Conservation (phyloP, 208 protist genomes). For the Lotmaria passim region DNA sequence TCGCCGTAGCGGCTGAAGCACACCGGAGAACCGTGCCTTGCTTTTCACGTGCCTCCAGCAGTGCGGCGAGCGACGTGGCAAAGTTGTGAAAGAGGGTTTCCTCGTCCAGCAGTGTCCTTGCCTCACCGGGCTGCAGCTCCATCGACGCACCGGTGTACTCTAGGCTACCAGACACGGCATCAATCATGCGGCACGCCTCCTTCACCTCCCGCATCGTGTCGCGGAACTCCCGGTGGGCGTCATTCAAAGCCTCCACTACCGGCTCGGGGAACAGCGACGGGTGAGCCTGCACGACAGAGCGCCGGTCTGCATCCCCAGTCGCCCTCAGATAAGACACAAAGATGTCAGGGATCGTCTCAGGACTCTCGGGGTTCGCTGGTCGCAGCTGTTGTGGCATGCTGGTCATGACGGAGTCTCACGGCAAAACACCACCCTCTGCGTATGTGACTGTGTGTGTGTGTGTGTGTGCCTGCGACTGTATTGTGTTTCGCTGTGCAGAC, state of each 20-base stretch:
- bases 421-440: no score
- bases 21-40: background rate
- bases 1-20: background rate
- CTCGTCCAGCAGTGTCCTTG: conserved; percentile 48
- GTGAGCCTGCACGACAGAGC: conserved; percentile 23
- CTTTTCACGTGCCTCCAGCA: conserved; percentile 28
- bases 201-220: conserved; percentile 38
- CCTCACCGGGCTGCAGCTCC: conserved; percentile 41
- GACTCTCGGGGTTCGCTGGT: no score
- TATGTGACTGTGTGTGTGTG: no score
- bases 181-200: conserved; percentile 48
- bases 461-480: no score
- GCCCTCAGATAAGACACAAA: conserved; percentile 43
- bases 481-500: no score
- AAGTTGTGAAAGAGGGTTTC: conserved; percentile 55
- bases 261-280: conserved; percentile 33
- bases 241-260: conserved; percentile 47
- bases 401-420: no score
- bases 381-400: no score
- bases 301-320: background rate
- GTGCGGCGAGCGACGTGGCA: conserved; percentile 37
- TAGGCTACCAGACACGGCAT: conserved; percentile 44
- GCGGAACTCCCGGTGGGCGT: conserved; percentile 38
- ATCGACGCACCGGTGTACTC: conserved; percentile 40
- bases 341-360: conserved; percentile 26